Evolutionary conservation across 129 eudicot genomes (phyloP), one percentile per base, ranked within the genome.

Genomic region (Sambucus nigra): DNA sequence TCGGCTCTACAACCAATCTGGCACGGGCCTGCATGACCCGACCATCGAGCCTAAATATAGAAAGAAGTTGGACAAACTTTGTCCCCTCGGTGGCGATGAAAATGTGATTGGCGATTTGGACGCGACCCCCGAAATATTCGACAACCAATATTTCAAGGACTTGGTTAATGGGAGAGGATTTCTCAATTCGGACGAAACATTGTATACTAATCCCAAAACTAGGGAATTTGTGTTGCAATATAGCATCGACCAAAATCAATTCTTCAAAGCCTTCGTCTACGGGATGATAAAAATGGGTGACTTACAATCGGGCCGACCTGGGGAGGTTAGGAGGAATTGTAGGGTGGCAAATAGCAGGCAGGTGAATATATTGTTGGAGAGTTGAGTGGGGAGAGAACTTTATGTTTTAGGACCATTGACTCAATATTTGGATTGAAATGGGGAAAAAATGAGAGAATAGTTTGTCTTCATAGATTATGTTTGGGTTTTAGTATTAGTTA

Each of bases 271-370:
- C 14, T 92, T 92, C 47, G 87, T 82, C 4, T 72, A 72, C 16
- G 99, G 96, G 38, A 92, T 92, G 96, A 64, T 86, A 7, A 92
- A 73, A 66, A 49, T 92, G 87, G 99, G 99, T 0, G 94, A 92
- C 29, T 63, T 92, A 55, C 94, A 82, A 28, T 82, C 87, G 0
- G 91, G 85, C 15, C 52, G 69, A 50, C 87, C 91, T 0, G 99
- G 99, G 21, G 99, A 92, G 73, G 51, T 92, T 61, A 57, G 96
- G 66, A 80, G 60, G 75, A 77, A 92, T 23, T 92, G 99, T 68
- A 74, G 96, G 81, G 91, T 86, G 54, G 94, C 70, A 60, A 92
- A 86, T 51, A 51, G 42, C 8, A 53, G 49, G 21, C 64, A 26
- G n/a, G 50, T 57, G 45, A 60, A 70, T 8, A 16, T 58, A 31